Evolutionary conservation across 1,284 basidiomycete genomes (phyloP).

Genomic region (Lignosus rhinocerotis): DNA sequence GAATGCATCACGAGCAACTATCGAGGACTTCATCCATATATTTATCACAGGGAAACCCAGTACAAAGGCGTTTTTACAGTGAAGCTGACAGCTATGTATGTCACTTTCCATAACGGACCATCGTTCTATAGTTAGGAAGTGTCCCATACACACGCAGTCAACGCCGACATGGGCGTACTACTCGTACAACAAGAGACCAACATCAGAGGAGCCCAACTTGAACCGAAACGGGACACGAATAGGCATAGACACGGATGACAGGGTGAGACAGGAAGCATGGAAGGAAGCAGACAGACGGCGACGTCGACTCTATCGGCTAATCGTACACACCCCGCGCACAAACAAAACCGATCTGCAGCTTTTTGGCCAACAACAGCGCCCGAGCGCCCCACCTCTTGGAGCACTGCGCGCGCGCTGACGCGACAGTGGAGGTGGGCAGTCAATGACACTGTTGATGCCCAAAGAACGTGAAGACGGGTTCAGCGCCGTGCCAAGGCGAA

Average conservation of each 20-base stretch:
- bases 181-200: not conserved
- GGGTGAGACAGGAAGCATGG: not conserved
- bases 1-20: too few relatives aligned
- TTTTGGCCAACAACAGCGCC: slow-evolving; percentile 25
- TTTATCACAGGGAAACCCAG: too few relatives aligned
- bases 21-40: too few relatives aligned
- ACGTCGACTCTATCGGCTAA: not conserved
- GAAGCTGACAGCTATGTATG: not conserved
- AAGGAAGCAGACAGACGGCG: not conserved
- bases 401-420: not conserved
- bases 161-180: not conserved
- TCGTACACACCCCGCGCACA: slow-evolving; percentile 7
- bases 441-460: slow-evolving; percentile 23
- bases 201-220: not conserved
- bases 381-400: slow-evolving; percentile 4
- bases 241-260: not conserved
- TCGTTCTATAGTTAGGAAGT: not conserved
- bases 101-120: not conserved
- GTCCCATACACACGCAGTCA: not conserved
- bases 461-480: slow-evolving; percentile 25
- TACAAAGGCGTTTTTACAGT: not conserved
- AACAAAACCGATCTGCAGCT: slow-evolving; percentile 16
- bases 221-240: not conserved
- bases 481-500: slow-evolving; percentile 17
- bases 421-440: slow-evolving; percentile 4